Base-by-base conservation (phyloP, 169 alveolate genomes). In the Plasmodium gallinaceum region DNA sequence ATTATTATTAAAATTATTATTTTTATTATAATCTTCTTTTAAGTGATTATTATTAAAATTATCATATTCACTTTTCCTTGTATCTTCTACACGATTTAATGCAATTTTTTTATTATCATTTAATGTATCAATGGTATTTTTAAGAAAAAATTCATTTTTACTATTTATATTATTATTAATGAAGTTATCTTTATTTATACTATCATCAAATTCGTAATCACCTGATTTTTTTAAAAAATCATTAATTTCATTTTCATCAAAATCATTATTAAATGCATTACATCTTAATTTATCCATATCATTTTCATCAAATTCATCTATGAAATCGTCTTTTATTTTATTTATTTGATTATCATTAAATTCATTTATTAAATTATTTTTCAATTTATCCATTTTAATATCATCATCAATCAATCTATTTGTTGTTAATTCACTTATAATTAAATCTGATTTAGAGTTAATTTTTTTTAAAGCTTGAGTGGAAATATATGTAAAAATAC, bases 381-480 rank as follows among this genome's bases (percentile, higher is more conserved):
- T 60, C 7, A 45, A 22, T 18, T 16, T 42, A 74, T 74, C 88
- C 10, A 61, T 9, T 62, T 57, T 74, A 12, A 24, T 54, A 14
- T 74, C 88, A 45, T 74, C 73, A 2, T 43, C 61, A 14, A 66
- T 66, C 16, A 39, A 39, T 2, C 45, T 74, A 42, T n/a, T 5
- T 9, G 22, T n/a, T 5, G 60, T 37, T 45, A 74, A 61, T 20
- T 64, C 88, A 22, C 26, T 74, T 8, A 74, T 16, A 3, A 76
- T 18, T 14, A 76, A 9, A 76, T 76, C 74, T 0, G 78, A 46
- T 32, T 76, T 76, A 2, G 42, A 32, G 58, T 76, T 76, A 7
- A 76, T 43, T 39, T 69, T 76, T 24, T 76, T 76, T 64, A 76
- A 64, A 64, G 76, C 89, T 68, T 76, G 89, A 2, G 89, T 76